phyloP scores from a whole-genome alignment of 2,329 filamentous ascomycete species.

The Aspergillus nomiae region DNA sequence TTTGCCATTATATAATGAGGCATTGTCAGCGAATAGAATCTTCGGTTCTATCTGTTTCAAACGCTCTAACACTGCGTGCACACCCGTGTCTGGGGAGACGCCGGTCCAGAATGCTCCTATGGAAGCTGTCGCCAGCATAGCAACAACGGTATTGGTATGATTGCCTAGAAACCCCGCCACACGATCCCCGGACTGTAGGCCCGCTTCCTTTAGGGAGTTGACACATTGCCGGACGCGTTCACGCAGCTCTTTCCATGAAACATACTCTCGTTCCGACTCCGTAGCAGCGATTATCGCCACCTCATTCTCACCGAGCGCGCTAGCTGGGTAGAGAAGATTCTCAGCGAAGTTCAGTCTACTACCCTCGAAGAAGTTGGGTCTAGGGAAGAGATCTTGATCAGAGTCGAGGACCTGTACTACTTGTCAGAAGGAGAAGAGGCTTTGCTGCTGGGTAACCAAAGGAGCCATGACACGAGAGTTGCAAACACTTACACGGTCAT shows the following conservation, averaged over 20 bases:
- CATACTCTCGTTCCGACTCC: constrained; percentile 66
- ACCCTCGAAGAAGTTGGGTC: constrained; percentile 80
- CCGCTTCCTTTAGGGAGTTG: constrained; percentile 66
- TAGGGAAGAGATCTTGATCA: constrained; percentile 75
- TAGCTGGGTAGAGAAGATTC: constrained; percentile 81
- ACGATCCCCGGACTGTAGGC: constrained; percentile 63
- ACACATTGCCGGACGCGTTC: constrained; percentile 75
- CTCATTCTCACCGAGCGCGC: constrained; percentile 58
- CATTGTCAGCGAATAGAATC: constrained; percentile 84
- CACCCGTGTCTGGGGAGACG: constrained; percentile 88
- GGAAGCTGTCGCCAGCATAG: constrained; percentile 80
- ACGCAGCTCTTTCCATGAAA: constrained; percentile 79
- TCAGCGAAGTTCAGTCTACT: constrained; percentile 89
- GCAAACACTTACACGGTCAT: constrained; percentile 36
- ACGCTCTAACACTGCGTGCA: constrained; percentile 86
- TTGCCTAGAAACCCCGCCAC: constrained; percentile 82
- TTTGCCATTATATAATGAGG: constrained; percentile 87
- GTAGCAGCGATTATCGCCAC: constrained; percentile 79
- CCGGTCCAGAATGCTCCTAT: constrained; percentile 91
- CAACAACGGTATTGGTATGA: constrained; percentile 81
- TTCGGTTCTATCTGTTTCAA: constrained; percentile 81
- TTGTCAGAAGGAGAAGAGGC: constrained; percentile 11
- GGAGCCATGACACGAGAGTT: neutral
- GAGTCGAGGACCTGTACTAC: constrained; percentile 65
- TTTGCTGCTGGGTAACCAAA: neutral